Base-by-base conservation (phyloP, 208 protist genomes). In the Herpetomonas samuelpessoai region DNA sequence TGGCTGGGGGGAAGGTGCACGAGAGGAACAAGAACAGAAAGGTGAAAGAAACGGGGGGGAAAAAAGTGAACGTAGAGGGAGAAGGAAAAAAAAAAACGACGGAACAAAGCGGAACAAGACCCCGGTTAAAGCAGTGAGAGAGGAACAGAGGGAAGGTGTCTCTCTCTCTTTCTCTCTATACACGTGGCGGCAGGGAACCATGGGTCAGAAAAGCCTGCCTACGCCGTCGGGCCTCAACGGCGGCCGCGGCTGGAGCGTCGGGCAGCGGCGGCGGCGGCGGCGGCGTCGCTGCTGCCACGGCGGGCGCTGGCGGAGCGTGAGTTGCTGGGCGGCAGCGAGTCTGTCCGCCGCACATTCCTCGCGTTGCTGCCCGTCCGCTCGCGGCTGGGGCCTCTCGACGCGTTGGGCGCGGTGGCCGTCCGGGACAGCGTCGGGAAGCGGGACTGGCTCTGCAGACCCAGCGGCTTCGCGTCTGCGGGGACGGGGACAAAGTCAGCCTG, bases 391-490 rank as follows among this genome's bases (percentile, higher is more conserved):
- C 41, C 69, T 30, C 79, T 79, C 0, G 71, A 79, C 16, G 61
- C 39, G 27, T 59, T 69, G 19, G 83, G 76, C 0, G 71, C 78
- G 25, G 81, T 91, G 44, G 71, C 66, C 6, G 78, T 83, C 28
- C 81, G 75, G 21, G 59, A 59, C 38, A 83, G 57, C 27, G 68
- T 62, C 19, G 85, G 79, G 64, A 92, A 89, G 57, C 85, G 79
- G 21, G 71, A 71, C 47, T 75, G 59, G 31, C 71, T 55, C 50
- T 76, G 72, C 35, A 70, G 25, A 22, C 26, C 54, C 53, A 92
- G 66, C 62, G 76, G 85, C 62, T 77, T 83, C 29, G 79, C 81
- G 48, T 92, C 82, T 0, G 72, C 65, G 2, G 69, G 68, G 1
- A 86, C 74, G 18, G 76, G 73, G 16, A 87, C 79, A 18, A 80